Conservation (phyloP, 129 eudicot species). For the Centella asiatica region DNA sequence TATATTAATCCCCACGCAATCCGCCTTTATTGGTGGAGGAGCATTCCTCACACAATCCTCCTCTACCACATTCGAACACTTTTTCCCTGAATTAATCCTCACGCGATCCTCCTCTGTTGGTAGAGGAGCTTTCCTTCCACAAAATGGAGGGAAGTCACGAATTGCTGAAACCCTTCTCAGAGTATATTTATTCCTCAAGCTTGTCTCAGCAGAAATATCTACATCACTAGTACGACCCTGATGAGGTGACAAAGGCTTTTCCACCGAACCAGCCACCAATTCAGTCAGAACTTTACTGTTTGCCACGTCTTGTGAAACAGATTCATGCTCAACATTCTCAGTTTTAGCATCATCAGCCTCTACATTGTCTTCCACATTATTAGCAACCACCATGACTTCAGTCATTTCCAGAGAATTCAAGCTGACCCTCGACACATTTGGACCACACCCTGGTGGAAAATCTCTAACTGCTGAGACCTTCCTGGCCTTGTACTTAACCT, state of each 20-base stretch:
- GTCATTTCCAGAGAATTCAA: not conserved
- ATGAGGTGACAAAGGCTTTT: not conserved
- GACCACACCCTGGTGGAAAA: slow-evolving; percentile 66
- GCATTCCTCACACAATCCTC: slow-evolving; percentile 44
- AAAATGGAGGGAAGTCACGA: slow-evolving; percentile 78
- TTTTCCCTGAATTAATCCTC: slow-evolving; percentile 21
- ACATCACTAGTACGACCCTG: slow-evolving; percentile 12
- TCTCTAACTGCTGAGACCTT: slow-evolving; percentile 56
- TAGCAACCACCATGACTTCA: not conserved
- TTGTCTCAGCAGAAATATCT: slow-evolving; percentile 6
- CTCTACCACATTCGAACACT: not conserved
- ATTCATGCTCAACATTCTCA: no score
- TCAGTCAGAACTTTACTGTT: not conserved
- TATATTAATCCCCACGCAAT: slow-evolving; percentile 15
- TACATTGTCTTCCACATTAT: not conserved
- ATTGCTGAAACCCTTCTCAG: slow-evolving; percentile 58
- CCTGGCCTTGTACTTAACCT: slow-evolving; percentile 44
- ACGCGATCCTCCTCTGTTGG: slow-evolving; percentile 30
- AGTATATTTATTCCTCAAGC: slow-evolving; percentile 29
- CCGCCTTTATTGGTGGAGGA: slow-evolving; percentile 28
- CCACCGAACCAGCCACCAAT: not conserved
- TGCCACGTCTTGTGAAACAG: not conserved
- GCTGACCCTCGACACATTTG: slow-evolving; percentile 7
- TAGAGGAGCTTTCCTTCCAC: slow-evolving; percentile 43
- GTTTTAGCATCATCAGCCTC: no score